Evolutionary conservation across 2,329 filamentous ascomycete genomes (phyloP), one percentile per base, ranked within the genome.

Genomic region (Monilinia fructicola): DNA sequence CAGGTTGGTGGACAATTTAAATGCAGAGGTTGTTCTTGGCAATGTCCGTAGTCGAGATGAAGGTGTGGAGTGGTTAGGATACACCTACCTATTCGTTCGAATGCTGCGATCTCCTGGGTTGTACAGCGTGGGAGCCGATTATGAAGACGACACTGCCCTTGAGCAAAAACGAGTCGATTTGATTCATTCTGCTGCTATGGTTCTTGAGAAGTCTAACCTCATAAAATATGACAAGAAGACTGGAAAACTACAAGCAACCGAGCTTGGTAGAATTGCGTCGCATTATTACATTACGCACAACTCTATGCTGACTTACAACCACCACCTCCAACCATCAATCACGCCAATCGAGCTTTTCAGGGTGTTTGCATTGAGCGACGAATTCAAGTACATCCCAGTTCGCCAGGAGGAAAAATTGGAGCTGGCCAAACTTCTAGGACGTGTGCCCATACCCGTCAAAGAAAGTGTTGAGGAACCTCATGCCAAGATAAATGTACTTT

Each of bases 371-470:
- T 85, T 98, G 46, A 98, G 95, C 75, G 92, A 96, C 65, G 95
- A 99, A 78, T 99, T 99, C 84, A 98, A 97, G 78, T 99, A 96
- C 78, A 99, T 99, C 53, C 95, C 95, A 2, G 94, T 99, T 46
- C 90, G 95, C 53, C 93, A 97, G 75, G 95, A 99, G 74, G 95
- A 99, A 82, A 98, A 98, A 81, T 83, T 99, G 42, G 95, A 99
- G 78, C 83, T 99, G 64, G 93, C 93, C 6, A 97, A 98, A 78
- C 83, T 99, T 42, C 83, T 99, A 28, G 90, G 90, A 12, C 86
- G 91, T 71, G 95, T 99, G 0, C 95, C 95, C 1, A 93, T 99
- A 65, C 95, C 95, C 4, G 93, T 99, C 73, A 99, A 99, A 79
- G 95, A 99, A 79, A 92, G 92, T 73, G 93, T 98, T 61, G 95